phyloP scores from a whole-genome alignment of 2,329 filamentous ascomycete genomes.

The Hyphodiscus sp. region DNA sequence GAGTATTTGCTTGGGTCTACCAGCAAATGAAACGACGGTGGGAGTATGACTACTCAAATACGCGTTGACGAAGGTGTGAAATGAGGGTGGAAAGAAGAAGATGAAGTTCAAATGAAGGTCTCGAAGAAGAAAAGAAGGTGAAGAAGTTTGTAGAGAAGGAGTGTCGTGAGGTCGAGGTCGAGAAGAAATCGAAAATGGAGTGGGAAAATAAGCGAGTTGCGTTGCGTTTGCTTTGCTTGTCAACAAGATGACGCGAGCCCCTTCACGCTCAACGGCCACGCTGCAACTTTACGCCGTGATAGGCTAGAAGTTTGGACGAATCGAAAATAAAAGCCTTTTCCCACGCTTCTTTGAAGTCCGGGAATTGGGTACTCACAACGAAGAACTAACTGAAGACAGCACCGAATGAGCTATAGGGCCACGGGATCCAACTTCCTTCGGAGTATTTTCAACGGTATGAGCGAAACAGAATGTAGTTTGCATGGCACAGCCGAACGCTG shows the following conservation, averaged over 20 bases:
- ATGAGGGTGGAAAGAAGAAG: slow-evolving; percentile 4
- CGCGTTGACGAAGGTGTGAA: slow-evolving; percentile 3
- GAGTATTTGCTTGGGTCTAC: background rate
- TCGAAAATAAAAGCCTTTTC: too few relatives aligned
- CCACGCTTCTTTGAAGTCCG: too few relatives aligned
- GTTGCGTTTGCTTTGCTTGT: background rate
- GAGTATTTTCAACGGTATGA: too few relatives aligned
- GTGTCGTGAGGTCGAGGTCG: background rate
- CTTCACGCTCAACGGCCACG: background rate
- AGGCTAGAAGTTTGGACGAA: too few relatives aligned
- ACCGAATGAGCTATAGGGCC: too few relatives aligned
- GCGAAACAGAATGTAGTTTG: too few relatives aligned
- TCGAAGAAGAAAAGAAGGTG: slow-evolving; percentile 1
- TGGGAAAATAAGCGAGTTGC: background rate
- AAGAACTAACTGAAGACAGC: too few relatives aligned
- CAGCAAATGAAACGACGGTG: background rate
- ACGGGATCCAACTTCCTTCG: too few relatives aligned
- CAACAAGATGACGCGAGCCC: background rate
- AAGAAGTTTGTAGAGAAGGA: background rate
- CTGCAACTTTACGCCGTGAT: background rate
- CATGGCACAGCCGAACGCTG: too few relatives aligned
- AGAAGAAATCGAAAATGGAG: background rate
- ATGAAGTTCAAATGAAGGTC: background rate
- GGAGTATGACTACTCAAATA: background rate
- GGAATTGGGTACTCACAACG: too few relatives aligned